A percentile compares a stretch with the other conserved stretches of the same genome.
Evolutionary conservation across 2,329 filamentous ascomycete genomes (phyloP).

Genomic region (Neofusicoccum ribis): DNA sequence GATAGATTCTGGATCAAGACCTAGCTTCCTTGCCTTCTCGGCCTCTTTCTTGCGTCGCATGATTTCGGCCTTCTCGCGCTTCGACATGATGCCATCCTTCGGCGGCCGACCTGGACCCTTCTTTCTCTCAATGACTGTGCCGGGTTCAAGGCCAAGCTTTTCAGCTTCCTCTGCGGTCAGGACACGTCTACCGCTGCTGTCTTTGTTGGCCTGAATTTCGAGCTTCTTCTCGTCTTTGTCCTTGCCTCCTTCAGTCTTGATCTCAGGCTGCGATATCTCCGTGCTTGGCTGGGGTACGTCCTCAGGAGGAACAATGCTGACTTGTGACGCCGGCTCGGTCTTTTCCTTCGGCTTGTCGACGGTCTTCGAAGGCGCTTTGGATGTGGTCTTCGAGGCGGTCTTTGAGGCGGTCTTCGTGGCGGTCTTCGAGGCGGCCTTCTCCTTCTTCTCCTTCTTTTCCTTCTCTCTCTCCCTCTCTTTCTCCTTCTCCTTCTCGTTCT

Average conservation of each 20-base stretch:
- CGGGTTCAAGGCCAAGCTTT: slow-evolving; percentile 41
- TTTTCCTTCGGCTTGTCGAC: slow-evolving; percentile 27
- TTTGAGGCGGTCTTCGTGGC: slow-evolving; percentile 22
- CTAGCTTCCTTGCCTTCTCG: slow-evolving; percentile 40
- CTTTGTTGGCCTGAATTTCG: slow-evolving; percentile 9
- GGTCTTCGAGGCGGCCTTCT: slow-evolving; percentile 23
- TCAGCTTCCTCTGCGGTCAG: slow-evolving; percentile 41
- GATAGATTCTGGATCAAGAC: slow-evolving; percentile 36
- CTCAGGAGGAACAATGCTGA: slow-evolving; percentile 14
- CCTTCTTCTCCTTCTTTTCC: slow-evolving; percentile 31
- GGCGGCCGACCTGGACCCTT: slow-evolving; percentile 78
- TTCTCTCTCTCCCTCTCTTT: slow-evolving; percentile 28
- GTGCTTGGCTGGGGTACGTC: slow-evolving; percentile 19
- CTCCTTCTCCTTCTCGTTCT: slow-evolving; percentile 18
- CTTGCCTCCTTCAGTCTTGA: slow-evolving; percentile 17
- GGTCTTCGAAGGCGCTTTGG: slow-evolving; percentile 23
- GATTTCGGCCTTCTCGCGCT: slow-evolving; percentile 66
- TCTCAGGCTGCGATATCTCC: slow-evolving; percentile 20
- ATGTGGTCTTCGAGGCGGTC: not conserved
- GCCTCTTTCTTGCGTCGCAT: slow-evolving; percentile 59
- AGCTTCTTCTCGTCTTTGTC: slow-evolving; percentile 17
- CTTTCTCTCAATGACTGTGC: slow-evolving; percentile 53
- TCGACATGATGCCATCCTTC: slow-evolving; percentile 82
- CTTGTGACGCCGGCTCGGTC: slow-evolving; percentile 10
- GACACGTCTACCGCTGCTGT: slow-evolving; percentile 15